Evolutionary conservation across 2,329 filamentous ascomycete species (phyloP).

Genomic region (Colletotrichum plurivorum): DNA sequence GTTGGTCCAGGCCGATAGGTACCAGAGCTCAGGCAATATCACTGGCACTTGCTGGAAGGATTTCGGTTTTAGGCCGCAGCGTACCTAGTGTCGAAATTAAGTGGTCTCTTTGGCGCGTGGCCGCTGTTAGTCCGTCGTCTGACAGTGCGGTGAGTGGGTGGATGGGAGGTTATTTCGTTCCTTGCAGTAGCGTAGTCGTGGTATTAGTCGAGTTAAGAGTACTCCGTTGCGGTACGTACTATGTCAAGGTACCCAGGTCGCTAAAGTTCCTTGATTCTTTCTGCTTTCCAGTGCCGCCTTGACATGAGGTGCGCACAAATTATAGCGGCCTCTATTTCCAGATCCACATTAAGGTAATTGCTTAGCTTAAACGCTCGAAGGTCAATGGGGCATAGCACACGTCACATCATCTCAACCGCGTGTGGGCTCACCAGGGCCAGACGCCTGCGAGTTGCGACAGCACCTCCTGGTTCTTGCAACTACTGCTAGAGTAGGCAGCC

Average conservation of each 20-base stretch:
- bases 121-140: conserved; percentile 21
- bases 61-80: conserved; percentile 13
- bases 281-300: too few relatives aligned
- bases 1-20: too few relatives aligned
- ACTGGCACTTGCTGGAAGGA: too few relatives aligned
- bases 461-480: neutral
- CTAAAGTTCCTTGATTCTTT: too few relatives aligned
- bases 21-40: too few relatives aligned
- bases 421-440: conserved; percentile 18
- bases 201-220: neutral
- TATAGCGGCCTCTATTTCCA: conserved; percentile 25
- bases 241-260: too few relatives aligned
- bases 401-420: conserved; percentile 32
- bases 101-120: conserved; percentile 27
- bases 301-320: conserved; percentile 1
- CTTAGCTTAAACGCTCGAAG: conserved; percentile 15
- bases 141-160: conserved; percentile 17
- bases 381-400: conserved; percentile 14
- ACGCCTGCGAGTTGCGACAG: neutral
- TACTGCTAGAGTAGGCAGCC: too few relatives aligned
- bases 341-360: conserved; percentile 9
- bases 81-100: conserved; percentile 13
- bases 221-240: neutral
- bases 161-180: conserved; percentile 17
- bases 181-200: conserved; percentile 26